These are phyloP conservation scores for Arxiozyma bovina DNA, from an alignment of 1,139 yeast species.

Conservation along the genomic window DNA sequence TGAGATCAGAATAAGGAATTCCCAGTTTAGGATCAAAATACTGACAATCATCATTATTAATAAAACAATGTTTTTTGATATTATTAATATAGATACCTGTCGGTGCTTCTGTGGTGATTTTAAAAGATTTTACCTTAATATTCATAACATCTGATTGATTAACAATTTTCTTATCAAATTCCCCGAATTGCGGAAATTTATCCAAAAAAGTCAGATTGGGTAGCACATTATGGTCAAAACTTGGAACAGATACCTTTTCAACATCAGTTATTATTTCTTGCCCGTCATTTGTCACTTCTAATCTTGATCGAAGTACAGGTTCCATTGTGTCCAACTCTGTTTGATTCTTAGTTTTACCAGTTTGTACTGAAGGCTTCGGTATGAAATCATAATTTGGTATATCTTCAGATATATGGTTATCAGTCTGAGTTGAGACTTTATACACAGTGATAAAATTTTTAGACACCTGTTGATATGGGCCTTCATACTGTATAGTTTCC, in stretches of 20 bases:
- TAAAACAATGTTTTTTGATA: conserved; percentile 56
- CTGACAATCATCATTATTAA: conserved; percentile 70
- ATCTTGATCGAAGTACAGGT: conserved; percentile 35
- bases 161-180: conserved; percentile 44
- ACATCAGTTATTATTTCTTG: neutral
- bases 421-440: conserved; percentile 35
- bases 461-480: conserved; percentile 55
- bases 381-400: conserved; percentile 3
- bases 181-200: conserved; percentile 58
- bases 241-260: neutral
- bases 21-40: conserved; percentile 85
- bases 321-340: conserved; percentile 28
- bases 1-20: conserved; percentile 76
- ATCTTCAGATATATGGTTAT: neutral
- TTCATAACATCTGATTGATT: conserved; percentile 33
- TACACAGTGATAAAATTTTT: conserved; percentile 43
- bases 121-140: conserved; percentile 40
- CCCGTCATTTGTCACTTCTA: conserved; percentile 1
- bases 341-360: neutral
- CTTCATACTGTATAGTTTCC: conserved; percentile 39
- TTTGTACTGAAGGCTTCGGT: neutral
- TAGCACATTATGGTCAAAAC: conserved; percentile 6
- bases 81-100: conserved; percentile 58
- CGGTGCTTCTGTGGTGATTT: conserved; percentile 58
- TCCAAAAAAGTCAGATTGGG: conserved; percentile 35